A percentile compares a stretch with the other conserved stretches of the same genome.
Conservation (phyloP, 768 basidiomycete genomes). For the Boletus edulis region DNA sequence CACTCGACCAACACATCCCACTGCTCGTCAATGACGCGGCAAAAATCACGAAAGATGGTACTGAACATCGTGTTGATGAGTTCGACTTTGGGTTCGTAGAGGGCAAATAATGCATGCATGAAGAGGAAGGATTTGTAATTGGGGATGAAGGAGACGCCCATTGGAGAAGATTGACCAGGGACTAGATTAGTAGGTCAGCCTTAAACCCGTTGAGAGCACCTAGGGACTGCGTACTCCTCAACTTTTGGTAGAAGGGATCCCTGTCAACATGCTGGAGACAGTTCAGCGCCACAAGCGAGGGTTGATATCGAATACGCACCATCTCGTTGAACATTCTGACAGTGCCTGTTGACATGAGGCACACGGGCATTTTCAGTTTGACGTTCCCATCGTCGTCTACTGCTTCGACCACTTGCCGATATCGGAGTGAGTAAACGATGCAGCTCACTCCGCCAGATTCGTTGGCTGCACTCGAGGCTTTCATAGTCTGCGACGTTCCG, state of each 20-base stretch:
- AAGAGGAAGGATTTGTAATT: slow-evolving; percentile 23
- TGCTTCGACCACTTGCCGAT: slow-evolving; percentile 10
- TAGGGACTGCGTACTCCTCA: slow-evolving; percentile 1
- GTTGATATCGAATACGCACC: neutral
- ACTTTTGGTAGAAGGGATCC: slow-evolving; percentile 5
- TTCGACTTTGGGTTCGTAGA: slow-evolving; percentile 19
- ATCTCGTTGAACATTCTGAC: slow-evolving; percentile 22
- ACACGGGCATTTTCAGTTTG: slow-evolving; percentile 13
- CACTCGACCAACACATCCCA: slow-evolving; percentile 21
- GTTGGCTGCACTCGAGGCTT: slow-evolving; percentile 8
- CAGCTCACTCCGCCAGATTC: slow-evolving; percentile 15
- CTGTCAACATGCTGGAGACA: slow-evolving; percentile 11
- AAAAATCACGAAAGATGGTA: slow-evolving; percentile 22
- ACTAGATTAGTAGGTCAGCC: slow-evolving; percentile 4
- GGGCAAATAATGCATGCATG: slow-evolving; percentile 21
- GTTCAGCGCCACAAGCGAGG: neutral
- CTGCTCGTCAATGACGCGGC: slow-evolving; percentile 16
- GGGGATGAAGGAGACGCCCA: slow-evolving; percentile 17
- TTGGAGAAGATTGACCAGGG: slow-evolving; percentile 13
- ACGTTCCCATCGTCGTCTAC: slow-evolving; percentile 8
- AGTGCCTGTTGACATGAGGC: slow-evolving; percentile 22
- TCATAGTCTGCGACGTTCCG: slow-evolving; percentile 11
- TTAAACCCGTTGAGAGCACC: too few species aligned
- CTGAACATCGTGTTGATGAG: slow-evolving; percentile 23
- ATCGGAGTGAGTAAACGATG: slow-evolving; percentile 21